Evolutionary conservation across 2,329 filamentous ascomycete species (phyloP), one percentile per base, ranked within the genome.

Genomic region (Diaporthe batatas): DNA sequence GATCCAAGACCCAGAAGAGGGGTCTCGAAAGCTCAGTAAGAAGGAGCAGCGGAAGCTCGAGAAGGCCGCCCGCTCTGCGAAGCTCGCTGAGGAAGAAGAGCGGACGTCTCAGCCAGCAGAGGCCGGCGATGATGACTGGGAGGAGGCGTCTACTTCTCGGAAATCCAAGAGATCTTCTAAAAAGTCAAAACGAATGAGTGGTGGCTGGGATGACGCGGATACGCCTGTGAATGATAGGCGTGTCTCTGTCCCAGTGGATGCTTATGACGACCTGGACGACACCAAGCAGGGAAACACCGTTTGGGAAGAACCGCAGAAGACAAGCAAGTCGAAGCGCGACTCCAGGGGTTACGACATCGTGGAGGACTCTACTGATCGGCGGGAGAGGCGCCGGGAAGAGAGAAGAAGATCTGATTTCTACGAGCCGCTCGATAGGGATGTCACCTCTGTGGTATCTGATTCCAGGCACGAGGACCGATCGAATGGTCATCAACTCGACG

Each of bases 1-100:
- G 12, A 71, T 77, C 34, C 73, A 78, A 25, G 74, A 75, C 11
- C 57, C 75, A 29, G 23, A 58, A 2, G 73, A 76, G 14, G 77
- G 77, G 47, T 68, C 76, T 80, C 72, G 81, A 11, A 85, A 82
- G 71, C 75, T 84, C 55, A 86, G 81, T 78, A 87, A 86, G 77
- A 88, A 87, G 78, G 85, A 87, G 73, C 83, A 83, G 76, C 86
- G 85, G 78, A 86, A 84, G 79, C 80, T 82, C 21, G 84, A 86
- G 39, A 87, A 86, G 78, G 82, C 81, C 21, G 79, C 81, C 25
- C 79, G 81, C 74, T 73, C 76, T 11, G 73, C 77, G 7, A 78
- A 80, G 44, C 76, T 79, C 68, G 75, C 62, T 11, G 75, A 77
- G 4, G 79, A 81, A 6, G 76, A 70, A 54, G 57, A 36, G 11